Base-by-base conservation (phyloP, 2,329 filamentous ascomycete species). In the Cryphonectria naterciae region DNA sequence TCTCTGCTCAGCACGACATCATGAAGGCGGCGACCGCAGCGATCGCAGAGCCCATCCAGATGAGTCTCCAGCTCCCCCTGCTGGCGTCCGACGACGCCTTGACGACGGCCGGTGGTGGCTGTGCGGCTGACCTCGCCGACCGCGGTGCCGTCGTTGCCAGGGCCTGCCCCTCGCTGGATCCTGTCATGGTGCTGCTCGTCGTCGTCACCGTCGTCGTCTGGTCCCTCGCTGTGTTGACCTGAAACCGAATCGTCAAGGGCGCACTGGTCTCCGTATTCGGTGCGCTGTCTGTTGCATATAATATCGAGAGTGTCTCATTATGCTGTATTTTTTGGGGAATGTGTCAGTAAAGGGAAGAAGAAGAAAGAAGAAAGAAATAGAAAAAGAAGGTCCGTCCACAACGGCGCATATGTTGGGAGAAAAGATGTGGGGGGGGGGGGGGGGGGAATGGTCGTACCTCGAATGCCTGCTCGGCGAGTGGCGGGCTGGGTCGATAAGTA, bases 221-320 rank as follows among this genome's bases (percentile, higher is more conserved):
- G 28, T 35, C 54, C 54, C 54, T 58, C 4, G 54, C 54, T 19
- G 54, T 32, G 52, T 61, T 39, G 32, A 64, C n/a, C 39, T 15
- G 67, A 7, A 72, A 65, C 2, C 65, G 68, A 39, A 72, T 67
- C 10, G 66, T 71, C 76, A 82, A 87, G 39, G 79, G 81, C 63
- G 81, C 87, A 15, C 78, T 88, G 1, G 75, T 88, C n/a, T 80
- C 83, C 13, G 87, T 84, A 76, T 82, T 81, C 70, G 83, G 87
- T 74, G 83, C 85, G 17, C 80, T 89, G 62, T 78, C 88, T 35
- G 86, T 80, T 28, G 67, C 25, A 28, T 61, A n/a, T 46, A 67
- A 35, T 17, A 35, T 32, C 25, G 56, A 25, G 7, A 52, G 7
- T 10, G 68, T 67, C 32, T 68, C 63, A 6, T 72, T 70, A 19